Percentiles rank a stretch among this genome's conserved stretches.
phyloP scores from a whole-genome alignment of 371 early-diverging fungal genomes.

The Rhizopus stolonifer region DNA sequence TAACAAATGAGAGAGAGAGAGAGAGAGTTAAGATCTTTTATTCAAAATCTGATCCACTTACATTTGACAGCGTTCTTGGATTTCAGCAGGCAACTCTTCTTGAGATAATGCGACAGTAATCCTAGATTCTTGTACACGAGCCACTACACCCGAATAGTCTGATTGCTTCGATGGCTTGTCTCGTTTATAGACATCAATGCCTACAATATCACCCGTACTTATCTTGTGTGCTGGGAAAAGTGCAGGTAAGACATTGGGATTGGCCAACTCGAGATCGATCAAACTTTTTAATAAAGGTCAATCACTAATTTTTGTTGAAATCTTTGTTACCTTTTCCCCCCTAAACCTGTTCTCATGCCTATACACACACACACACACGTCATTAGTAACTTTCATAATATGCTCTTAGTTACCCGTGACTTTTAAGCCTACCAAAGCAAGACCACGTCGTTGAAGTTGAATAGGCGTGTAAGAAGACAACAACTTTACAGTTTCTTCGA shows the following conservation, averaged over 20 bases:
- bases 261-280: constrained; percentile 65
- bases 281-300: too few relatives aligned
- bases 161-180: constrained; percentile 40
- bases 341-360: constrained; percentile 73
- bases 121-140: constrained; percentile 56
- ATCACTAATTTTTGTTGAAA: too few relatives aligned
- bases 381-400: neutral
- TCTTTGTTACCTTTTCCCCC: constrained; percentile 63
- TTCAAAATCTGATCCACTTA: too few relatives aligned
- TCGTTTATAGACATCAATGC: constrained; percentile 61
- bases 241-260: constrained; percentile 50
- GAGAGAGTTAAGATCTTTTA: too few relatives aligned
- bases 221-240: constrained; percentile 67
- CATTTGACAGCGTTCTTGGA: constrained; percentile 71
- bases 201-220: constrained; percentile 76
- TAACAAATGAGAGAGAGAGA: too few relatives aligned
- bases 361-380: neutral
- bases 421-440: constrained; percentile 64
- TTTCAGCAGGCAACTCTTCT: constrained; percentile 60
- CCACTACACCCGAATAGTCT: constrained; percentile 56
- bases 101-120: constrained; percentile 66
- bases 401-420: constrained; percentile 45
- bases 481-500: constrained; percentile 58
- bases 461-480: constrained; percentile 53
- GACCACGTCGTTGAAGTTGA: constrained; percentile 69